A percentile compares a stretch with the other conserved stretches of the same genome.
Evolutionary conservation across 495 filamentous ascomycete species (phyloP).

Genomic region (Podospora tetraspora): DNA sequence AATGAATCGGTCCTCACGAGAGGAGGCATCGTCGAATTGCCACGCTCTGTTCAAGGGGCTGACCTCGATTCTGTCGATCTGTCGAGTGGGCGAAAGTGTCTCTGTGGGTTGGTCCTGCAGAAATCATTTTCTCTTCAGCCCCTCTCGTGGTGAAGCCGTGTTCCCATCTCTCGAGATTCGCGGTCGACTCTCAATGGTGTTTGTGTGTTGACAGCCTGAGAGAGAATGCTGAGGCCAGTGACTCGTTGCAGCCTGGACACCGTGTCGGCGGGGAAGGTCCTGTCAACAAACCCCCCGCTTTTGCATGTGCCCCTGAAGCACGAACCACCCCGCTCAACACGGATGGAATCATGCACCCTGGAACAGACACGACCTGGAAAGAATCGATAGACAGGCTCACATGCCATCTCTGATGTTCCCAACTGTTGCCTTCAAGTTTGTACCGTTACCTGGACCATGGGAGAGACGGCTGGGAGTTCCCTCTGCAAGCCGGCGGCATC

Average conservation of each 20-base stretch:
- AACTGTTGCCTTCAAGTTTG: not conserved
- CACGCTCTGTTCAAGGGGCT: not conserved
- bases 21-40: conserved; percentile 33
- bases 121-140: not conserved
- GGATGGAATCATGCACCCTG: not conserved
- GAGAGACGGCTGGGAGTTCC: not conserved
- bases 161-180: not conserved
- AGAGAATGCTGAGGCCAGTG: not conserved
- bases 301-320: not conserved
- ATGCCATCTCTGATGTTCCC: not conserved
- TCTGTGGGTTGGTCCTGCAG: not conserved
- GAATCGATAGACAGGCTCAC: not conserved
- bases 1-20: conserved; percentile 41
- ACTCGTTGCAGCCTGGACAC: not conserved
- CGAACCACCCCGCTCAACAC: not conserved
- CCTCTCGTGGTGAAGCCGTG: not conserved
- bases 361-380: not conserved
- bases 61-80: no score
- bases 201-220: not conserved
- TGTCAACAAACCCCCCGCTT: not conserved
- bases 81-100: not conserved
- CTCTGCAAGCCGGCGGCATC: not conserved
- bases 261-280: not conserved
- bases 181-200: not conserved
- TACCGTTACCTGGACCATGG: not conserved